Conservation (phyloP, 1,284 basidiomycete species). For the Tremellales sp. region DNA sequence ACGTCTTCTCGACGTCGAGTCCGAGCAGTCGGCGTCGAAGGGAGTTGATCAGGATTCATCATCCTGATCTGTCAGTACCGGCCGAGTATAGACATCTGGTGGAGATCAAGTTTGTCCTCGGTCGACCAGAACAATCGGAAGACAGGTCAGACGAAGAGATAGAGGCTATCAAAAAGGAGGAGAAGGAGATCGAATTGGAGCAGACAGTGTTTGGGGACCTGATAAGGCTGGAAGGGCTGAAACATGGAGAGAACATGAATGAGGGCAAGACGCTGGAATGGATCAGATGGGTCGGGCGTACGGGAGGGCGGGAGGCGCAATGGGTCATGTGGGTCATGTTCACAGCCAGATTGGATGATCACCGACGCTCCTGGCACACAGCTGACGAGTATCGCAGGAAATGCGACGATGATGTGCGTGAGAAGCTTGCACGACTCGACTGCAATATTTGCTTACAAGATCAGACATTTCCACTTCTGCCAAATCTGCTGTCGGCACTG, state of each 20-base stretch:
- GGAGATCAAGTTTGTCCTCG: conserved; percentile 26
- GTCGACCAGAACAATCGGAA: not conserved
- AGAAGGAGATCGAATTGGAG: conserved; percentile 11
- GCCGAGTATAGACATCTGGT: conserved; percentile 14
- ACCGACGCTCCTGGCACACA: too few species aligned
- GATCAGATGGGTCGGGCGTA: conserved; percentile 15
- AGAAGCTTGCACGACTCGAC: not conserved
- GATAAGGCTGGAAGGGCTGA: conserved; percentile 11
- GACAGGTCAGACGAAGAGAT: not conserved
- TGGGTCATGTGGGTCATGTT: conserved; percentile 12
- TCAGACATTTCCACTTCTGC: conserved; percentile 23
- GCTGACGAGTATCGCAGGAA: conserved; percentile 6
- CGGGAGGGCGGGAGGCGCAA: conserved; percentile 12
- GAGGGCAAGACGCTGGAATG: conserved; percentile 75
- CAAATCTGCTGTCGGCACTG: conserved; percentile 20
- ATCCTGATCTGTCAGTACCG: conserved; percentile 10
- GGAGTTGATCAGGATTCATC: conserved; percentile 14
- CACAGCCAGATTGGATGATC: not conserved
- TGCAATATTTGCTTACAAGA: too few species aligned
- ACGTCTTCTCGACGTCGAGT: conserved; percentile 26
- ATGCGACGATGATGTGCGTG: conserved; percentile 22
- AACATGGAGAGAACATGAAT: conserved; percentile 77
- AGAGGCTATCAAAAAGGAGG: conserved; percentile 3
- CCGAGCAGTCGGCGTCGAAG: conserved; percentile 9
- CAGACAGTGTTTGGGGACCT: conserved; percentile 14